These are phyloP conservation scores for Fusarium anguioides DNA, from an alignment of 2,329 filamentous ascomycete genomes.

Conservation along the genomic window DNA sequence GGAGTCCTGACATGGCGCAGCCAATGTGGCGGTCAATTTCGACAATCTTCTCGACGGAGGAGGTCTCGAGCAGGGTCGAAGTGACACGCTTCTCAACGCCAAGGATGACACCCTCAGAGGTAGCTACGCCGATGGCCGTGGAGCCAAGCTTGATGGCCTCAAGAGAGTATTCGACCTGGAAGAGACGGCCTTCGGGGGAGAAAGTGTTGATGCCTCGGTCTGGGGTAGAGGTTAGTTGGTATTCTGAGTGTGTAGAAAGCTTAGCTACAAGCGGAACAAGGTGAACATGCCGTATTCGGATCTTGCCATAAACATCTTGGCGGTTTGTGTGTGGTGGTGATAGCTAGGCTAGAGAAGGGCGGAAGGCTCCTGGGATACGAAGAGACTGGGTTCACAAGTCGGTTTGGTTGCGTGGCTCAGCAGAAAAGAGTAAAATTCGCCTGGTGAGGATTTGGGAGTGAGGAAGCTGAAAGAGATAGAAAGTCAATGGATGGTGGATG, in stretches of 20 bases:
- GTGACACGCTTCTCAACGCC: constrained; percentile 99
- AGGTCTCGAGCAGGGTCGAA: constrained; percentile 95
- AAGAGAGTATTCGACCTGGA: constrained; percentile 99
- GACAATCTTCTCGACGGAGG: constrained; percentile 99
- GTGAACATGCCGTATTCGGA: constrained; percentile 93
- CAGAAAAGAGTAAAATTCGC: not conserved
- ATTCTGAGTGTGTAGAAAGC: not conserved
- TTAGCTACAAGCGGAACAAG: constrained; percentile 34
- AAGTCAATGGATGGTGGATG: constrained; percentile 17
- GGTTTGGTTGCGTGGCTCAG: not conserved
- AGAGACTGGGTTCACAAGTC: constrained; percentile 1
- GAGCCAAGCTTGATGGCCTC: constrained; percentile 99
- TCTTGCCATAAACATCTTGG: constrained; percentile 98
- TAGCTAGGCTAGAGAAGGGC: constrained; percentile 23
- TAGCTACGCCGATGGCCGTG: constrained; percentile 97
- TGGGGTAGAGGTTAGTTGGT: constrained; percentile 53
- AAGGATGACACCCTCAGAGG: constrained; percentile 92
- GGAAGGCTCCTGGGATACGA: constrained; percentile 10
- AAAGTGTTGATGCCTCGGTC: constrained; percentile 99
- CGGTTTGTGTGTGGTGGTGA: constrained; percentile 47
- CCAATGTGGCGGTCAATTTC: constrained; percentile 99
- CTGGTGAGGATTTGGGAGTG: not conserved
- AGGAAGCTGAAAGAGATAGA: constrained; percentile 25
- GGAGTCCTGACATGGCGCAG: constrained; percentile 97
- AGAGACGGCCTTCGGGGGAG: constrained; percentile 98